Evolutionary conservation across 495 filamentous ascomycete species (phyloP), one percentile per base, ranked within the genome.

Genomic region (Tuber indicum): DNA sequence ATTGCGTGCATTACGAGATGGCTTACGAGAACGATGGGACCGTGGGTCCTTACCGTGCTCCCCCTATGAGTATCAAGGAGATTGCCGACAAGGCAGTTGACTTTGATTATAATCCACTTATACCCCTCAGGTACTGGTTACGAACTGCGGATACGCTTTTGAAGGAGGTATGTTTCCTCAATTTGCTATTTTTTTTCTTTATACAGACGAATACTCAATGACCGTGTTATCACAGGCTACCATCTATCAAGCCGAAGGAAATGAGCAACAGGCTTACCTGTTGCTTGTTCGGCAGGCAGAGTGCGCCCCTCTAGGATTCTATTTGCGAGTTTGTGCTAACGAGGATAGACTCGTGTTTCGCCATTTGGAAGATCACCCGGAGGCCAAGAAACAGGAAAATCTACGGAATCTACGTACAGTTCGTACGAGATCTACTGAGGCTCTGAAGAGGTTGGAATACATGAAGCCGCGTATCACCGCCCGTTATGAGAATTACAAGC

Each of bases 211-310:
- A 66, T 17, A 36, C 58, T 66, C 14, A 66, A 66, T 66, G 58
- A 26, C 26, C 58, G 14, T 66, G 26, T 36, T 17, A 21, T 32
- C 72, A 58, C 76, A 94, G 91, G 91, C 92, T 2, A 86, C 86
- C 17, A 93, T 94, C 78, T 97, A 97, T 84, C 88, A 94, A 81
- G 89, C 86, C 32, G 96, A 99, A 85, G 91, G 92, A 75, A 92
- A 97, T 85, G 87, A 93, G 71, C 89, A 94, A 76, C 92, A 95
- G 82, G 91, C 95, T 2, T 99, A 96, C 85, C 86, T 98, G 39
- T 87, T 98, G 26, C 88, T 97, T 14, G 91, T 94, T 77, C 90
- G 96, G 83, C 93, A 94, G 85, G 91, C 92, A 17, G 87, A 84
- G 82, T 84, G 43, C 41, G 82, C 47, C 52, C 45, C 62, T 71